Percentiles rank a stretch among this genome's conserved stretches.
Conservation (phyloP, 2,329 filamentous ascomycete species). For the Colletotrichum coccodes region DNA sequence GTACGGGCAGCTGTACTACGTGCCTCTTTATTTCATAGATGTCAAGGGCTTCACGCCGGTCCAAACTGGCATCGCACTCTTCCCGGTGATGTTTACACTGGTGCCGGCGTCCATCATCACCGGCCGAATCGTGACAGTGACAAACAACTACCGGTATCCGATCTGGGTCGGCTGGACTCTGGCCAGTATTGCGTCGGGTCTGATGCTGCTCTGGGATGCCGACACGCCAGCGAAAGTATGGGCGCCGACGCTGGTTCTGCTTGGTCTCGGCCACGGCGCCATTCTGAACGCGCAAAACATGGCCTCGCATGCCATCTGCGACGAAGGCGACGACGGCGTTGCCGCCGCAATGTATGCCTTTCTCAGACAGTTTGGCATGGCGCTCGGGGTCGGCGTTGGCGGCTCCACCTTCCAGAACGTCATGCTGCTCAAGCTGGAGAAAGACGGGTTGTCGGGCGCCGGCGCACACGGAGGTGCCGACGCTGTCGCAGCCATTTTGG, state of each 20-base stretch:
- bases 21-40: conserved; percentile 36
- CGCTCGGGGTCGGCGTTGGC: conserved; percentile 22
- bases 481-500: neutral
- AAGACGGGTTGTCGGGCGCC: neutral
- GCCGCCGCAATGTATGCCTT: conserved; percentile 23
- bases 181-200: conserved; percentile 5
- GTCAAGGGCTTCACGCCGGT: conserved; percentile 33
- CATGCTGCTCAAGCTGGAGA: conserved; percentile 22
- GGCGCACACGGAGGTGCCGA: neutral
- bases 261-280: conserved; percentile 26
- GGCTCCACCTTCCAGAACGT: conserved; percentile 29
- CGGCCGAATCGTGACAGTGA: conserved; percentile 31
- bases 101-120: conserved; percentile 32
- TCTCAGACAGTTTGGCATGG: conserved; percentile 19
- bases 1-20: conserved; percentile 27
- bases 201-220: conserved; percentile 30
- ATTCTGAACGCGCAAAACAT: conserved; percentile 33
- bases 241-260: conserved; percentile 14
- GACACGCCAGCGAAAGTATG: conserved; percentile 11
- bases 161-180: conserved; percentile 35
- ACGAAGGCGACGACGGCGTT: neutral
- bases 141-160: conserved; percentile 31
- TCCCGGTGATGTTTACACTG: conserved; percentile 33
- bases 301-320: conserved; percentile 17
- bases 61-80: conserved; percentile 32